Base-by-base conservation (phyloP, 345 rosid genomes). In the Geranium brycei region DNA sequence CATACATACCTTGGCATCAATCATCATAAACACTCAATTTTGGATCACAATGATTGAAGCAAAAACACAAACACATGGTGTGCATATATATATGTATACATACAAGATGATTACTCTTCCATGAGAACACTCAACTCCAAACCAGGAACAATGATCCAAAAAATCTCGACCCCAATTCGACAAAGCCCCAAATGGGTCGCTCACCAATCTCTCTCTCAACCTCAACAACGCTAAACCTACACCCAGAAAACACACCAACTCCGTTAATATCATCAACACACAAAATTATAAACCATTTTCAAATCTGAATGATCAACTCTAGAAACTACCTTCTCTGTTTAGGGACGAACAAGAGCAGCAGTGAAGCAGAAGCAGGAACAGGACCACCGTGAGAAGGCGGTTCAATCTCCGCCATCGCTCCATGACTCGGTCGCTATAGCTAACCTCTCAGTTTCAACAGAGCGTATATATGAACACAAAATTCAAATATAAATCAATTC, bases 101-200 rank as follows among this genome's bases (percentile, higher is more conserved):
- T 75, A 89, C 98, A 89, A 70, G 80, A 66, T 59, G 41, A 82
- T 79, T 0, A 92, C 88, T 73, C 74, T 81, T 62, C 86, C 88
- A 62, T 82, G 60, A 32, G 83, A 86, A 76, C 98, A 92, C 51
- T 70, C 85, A 4, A 92, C 81, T 10, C 93, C 98, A 15, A 76
- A 86, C 98, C 98, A 89, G 17, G 79, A 84, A 72, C 98, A 92
- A 51, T 80, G 96, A 75, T 81, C 78, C 31, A 58, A 67, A 61
- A 77, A 75, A 66, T 69, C 69, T 0, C 56, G 77, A 60, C 69
- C 67, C 96, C 96, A 87, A 75, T 75, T 77, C 59, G 80, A 70
- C 60, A 92, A 68, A 63, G 87, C 88, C 65, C 82, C 81, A 68
- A 75, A 82, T 18, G 95, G 97, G 79, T 92, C 95, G 59, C 55